Evolutionary conservation across 2,329 filamentous ascomycete genomes (phyloP), one percentile per base, ranked within the genome.

Genomic region (Tympanopsis confertula): DNA sequence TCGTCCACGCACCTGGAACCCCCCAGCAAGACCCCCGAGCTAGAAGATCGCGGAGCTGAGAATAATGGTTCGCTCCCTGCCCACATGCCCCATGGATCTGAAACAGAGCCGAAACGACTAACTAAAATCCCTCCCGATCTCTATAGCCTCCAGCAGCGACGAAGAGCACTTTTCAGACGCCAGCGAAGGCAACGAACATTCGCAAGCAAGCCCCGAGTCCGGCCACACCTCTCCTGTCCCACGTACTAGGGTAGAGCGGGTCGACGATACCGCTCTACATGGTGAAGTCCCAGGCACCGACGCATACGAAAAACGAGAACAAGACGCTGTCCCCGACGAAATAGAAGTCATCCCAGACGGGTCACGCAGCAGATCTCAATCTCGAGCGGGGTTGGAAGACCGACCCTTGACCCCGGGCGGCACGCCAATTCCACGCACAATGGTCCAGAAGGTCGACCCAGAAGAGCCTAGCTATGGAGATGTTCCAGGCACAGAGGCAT

Each of bases 151-250:
- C 7, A 33, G 17, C 30, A 33, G 30, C 17, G 69, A 63, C 37
- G 63, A 74, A 36, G 76, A 80, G 43, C 71, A 79, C 56, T 81
- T 80, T 54, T 78, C 74, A 35, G 76, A 80, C 50, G 76, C 76
- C 40, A 72, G 66, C 32, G 76, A 80, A 61, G 75, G 72, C 47
- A 56, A 57, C 35, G 45, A 50, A 49, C 53, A 40, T 45, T 47
- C 43, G 56, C 53, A 44, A 53, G 49, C 44, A 47, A 50, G 50
- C 50, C 51, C 36, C 35, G 15, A 55, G 38, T 62, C 63, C 38
- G 54, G 61, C 45, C 53, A 58, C 45, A 56, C 57, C 35, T 74
- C 71, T 7, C 68, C 71, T 38, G 66, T 78, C 39, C 75, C 75
- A 19, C 64, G 66, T 37, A 79, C 74, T n/a, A 63, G 74, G 44